These are phyloP conservation scores for Rosa persica DNA, from an alignment of 306 rosid species.

Conservation along the genomic window DNA sequence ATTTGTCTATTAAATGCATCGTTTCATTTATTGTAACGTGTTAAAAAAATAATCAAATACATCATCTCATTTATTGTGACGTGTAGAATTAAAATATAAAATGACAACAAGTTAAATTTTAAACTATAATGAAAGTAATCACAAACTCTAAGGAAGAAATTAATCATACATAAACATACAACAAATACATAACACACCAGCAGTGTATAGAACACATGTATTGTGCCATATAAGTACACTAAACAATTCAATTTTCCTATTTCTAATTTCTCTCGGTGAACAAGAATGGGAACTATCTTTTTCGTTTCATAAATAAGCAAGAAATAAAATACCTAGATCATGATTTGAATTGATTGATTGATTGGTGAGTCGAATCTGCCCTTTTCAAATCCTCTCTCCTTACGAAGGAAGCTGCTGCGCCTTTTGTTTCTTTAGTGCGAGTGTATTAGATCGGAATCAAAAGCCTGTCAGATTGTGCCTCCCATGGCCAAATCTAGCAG, in stretches of 20 bases:
- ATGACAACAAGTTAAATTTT: neutral
- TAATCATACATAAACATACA: no score
- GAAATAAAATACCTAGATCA: neutral
- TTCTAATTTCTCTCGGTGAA: neutral
- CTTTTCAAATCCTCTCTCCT: neutral
- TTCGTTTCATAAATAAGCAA: slow-evolving; percentile 6
- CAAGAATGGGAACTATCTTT: neutral
- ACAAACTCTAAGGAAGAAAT: no score
- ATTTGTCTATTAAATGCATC: neutral
- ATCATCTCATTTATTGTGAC: no score
- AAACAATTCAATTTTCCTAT: no score
- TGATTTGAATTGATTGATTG: neutral
- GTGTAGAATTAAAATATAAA: neutral
- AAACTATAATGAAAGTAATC: no score
- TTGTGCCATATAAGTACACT: no score
- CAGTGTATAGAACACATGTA: neutral
- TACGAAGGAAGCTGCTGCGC: neutral
- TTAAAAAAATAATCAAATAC: no score
- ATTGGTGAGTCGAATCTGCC: neutral
- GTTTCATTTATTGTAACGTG: neutral
- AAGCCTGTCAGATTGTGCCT: slow-evolving; percentile 8
- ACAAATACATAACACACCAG: neutral
- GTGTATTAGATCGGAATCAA: neutral
- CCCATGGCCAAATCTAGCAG: slow-evolving; percentile 15
- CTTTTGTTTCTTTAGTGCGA: neutral